Percentiles rank a stretch among this genome's conserved stretches.
Conservation (phyloP, 805 yeast genomes). For the Saccharomycopsis amapae region DNA sequence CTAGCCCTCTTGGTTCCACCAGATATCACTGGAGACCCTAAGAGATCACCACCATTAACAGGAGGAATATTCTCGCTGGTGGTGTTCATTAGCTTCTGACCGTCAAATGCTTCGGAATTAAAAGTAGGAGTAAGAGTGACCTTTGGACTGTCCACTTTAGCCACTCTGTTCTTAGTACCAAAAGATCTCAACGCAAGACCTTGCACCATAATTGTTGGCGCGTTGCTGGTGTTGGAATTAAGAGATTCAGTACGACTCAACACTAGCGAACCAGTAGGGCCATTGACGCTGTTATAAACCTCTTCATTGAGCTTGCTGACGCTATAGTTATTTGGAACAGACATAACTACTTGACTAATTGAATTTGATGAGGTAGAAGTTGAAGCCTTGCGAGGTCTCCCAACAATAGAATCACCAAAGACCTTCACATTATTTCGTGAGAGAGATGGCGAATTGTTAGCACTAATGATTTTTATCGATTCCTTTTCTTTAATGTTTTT, state of each 20-base stretch:
- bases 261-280: background rate
- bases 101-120: background rate
- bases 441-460: slow-evolving; percentile 10
- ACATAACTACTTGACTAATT: background rate
- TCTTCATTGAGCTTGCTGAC: slow-evolving; percentile 1
- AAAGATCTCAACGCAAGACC: slow-evolving; percentile 20
- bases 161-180: slow-evolving; percentile 16
- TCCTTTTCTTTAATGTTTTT: slow-evolving; percentile 15
- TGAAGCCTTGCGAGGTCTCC: background rate
- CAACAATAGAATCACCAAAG: slow-evolving; percentile 1
- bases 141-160: background rate
- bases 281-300: background rate
- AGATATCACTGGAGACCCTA: background rate
- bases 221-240: background rate
- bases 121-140: background rate
- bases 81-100: background rate
- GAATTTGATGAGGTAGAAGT: background rate
- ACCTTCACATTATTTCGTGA: slow-evolving; percentile 13
- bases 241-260: background rate
- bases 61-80: background rate
- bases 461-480: slow-evolving; percentile 6
- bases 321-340: too few species aligned
- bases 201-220: slow-evolving; percentile 22
- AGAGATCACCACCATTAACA: background rate
- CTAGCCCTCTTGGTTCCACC: background rate